These are phyloP conservation scores for Penicillium lagena DNA, from an alignment of 495 filamentous ascomycete species.

Conservation along the genomic window DNA sequence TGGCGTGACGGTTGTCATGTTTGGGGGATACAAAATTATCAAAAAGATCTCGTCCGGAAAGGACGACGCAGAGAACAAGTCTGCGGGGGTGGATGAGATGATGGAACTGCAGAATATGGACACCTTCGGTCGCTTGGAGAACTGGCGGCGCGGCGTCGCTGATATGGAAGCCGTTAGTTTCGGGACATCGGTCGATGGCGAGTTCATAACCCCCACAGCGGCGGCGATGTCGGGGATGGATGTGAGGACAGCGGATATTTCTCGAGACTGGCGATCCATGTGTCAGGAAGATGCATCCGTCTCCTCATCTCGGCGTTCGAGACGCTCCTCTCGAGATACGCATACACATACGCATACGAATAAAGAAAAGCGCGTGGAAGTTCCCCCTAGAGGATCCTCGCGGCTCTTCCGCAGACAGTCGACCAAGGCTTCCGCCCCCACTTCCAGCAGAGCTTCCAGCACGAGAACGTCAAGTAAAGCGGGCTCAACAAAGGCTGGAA, in stretches of 20 bases:
- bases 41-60: conserved; percentile 59
- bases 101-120: conserved; percentile 46
- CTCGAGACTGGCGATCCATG: conserved; percentile 32
- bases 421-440: conserved; percentile 14
- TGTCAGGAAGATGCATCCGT: conserved; percentile 32
- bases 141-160: conserved; percentile 81
- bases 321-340: conserved; percentile 10
- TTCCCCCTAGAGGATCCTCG: conserved; percentile 9
- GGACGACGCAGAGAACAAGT: background rate
- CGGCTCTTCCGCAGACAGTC: conserved; percentile 12
- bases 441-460: conserved; percentile 9
- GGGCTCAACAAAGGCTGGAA: conserved; percentile 15
- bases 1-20: conserved; percentile 85
- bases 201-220: conserved; percentile 78
- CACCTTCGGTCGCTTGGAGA: conserved; percentile 62
- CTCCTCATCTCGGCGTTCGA: conserved; percentile 32
- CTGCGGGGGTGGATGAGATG: conserved; percentile 48
- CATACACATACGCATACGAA: too few relatives aligned
- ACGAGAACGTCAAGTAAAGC: background rate
- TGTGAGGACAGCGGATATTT: conserved; percentile 27
- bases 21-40: conserved; percentile 95
- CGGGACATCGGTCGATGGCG: conserved; percentile 70
- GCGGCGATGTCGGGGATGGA: conserved; percentile 52
- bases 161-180: conserved; percentile 52
- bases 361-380: background rate